Evolutionary conservation across 1,139 yeast genomes (phyloP), one percentile per base, ranked within the genome.

Genomic region (Hansenula sp.): DNA sequence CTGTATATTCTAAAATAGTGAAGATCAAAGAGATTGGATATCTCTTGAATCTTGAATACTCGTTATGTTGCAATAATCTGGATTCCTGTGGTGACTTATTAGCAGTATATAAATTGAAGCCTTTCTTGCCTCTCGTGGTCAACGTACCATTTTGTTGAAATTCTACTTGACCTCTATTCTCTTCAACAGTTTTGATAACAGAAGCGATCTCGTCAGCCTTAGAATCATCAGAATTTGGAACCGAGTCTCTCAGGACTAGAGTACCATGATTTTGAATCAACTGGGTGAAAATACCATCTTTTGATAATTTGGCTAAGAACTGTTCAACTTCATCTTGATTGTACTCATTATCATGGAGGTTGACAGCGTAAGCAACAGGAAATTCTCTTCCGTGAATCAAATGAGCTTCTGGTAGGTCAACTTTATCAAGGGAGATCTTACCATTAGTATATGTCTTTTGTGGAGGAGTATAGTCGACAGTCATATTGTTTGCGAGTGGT

Each of bases 91-190:
- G 59, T 11, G 63, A 64, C 37, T 61, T 62, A 42, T 63, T 63
- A 13, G 67, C 68, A 1, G 66, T 62, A 34, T 54, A 55, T 3
- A 65, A 43, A 37, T 52, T 47, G 6, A 53, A 54, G 1, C 59
- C 58, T 8, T 60, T 49, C 16, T 57, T 53, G 13, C 57, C 55
- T 45, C 69, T 53, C 32, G 51, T 40, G 3, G 60, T 63, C 2
- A 62, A 47, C 1, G 63, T 52, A 1, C 68, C 68, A 40, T 54
- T 59, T 43, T 62, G 67, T 16, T 47, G 55, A 42, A 62, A 65
- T 8, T 47, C 52, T 15, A 42, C 45, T 30, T 51, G 48, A 2
- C 58, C 59, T 28, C 60, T 51, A 15, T 47, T 43, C 3, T 18
- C 29, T 18, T 58, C 63, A 39, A 62, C 54, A 1, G 58, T 50